A percentile compares a stretch with the other conserved stretches of the same genome.
These are phyloP conservation scores for Kluyveromyces lactis DNA, from an alignment of 805 yeast species.

Conservation along the genomic window DNA sequence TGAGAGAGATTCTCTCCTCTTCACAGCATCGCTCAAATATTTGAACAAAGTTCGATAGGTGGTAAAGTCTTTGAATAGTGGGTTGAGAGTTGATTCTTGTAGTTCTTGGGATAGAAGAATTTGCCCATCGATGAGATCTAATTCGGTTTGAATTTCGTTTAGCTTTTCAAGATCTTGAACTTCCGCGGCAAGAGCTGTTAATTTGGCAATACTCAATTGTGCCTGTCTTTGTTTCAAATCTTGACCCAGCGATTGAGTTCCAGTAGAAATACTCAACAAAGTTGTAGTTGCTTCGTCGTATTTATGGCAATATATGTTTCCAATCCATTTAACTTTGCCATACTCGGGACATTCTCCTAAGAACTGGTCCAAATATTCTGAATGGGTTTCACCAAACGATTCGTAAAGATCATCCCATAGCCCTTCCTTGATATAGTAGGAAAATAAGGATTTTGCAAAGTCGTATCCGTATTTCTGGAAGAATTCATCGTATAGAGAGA, in stretches of 20 bases:
- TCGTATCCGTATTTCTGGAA: conserved; percentile 55
- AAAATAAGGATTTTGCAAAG: conserved; percentile 61
- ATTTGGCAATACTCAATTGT: conserved; percentile 64
- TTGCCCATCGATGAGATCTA: conserved; percentile 45
- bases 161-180: conserved; percentile 15
- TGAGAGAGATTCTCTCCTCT: conserved; percentile 31
- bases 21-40: conserved; percentile 19
- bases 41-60: conserved; percentile 16
- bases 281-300: conserved; percentile 43
- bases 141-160: conserved; percentile 40
- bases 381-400: conserved; percentile 45
- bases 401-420: conserved; percentile 47
- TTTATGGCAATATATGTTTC: conserved; percentile 44
- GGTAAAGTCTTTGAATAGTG: conserved; percentile 9
- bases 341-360: conserved; percentile 39
- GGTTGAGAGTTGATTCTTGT: conserved; percentile 6
- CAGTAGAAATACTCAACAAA: conserved; percentile 36
- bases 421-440: conserved; percentile 44
- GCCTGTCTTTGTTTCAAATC: conserved; percentile 36
- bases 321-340: conserved; percentile 64
- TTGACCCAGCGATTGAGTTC: conserved; percentile 34
- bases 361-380: conserved; percentile 40
- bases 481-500: conserved; percentile 41
- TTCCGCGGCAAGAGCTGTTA: conserved; percentile 44
- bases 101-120: conserved; percentile 29